Evolutionary conservation across 352 stramenopile species (phyloP), one percentile per base, ranked within the genome.

Genomic region (Phytophthora quininea): DNA sequence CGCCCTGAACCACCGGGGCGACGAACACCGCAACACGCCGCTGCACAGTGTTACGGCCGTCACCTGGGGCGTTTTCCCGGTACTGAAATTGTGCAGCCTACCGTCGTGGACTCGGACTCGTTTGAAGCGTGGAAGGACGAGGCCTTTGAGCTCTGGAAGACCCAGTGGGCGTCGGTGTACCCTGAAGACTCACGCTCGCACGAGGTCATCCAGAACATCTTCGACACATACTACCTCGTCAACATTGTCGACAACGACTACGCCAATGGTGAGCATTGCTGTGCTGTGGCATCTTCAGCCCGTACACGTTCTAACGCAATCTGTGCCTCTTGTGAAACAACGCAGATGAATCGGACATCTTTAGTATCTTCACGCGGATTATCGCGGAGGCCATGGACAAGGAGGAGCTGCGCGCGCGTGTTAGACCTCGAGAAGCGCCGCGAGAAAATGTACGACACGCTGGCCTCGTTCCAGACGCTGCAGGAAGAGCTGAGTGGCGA

Each of bases 191-290:
- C 83, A 40, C 38, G 63, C 15, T 76, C 82, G 31, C 69, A 69
- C 68, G 38, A 77, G 30, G 76, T 94, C 30, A 86, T 94, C 52
- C 82, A 91, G 60, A 71, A 91, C 38, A 97, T 99, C 32, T 90
- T 93, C 75, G 95, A 99, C 82, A 92, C 91, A 43, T 99, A 99
- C 79, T 99, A 96, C 71, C 86, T 99, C 54, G 96, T 99, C 56
- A 98, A 98, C 63, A 97, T 99, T 54, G 97, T 99, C 63, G 97
- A 99, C 86, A 99, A 99, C 76, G 95, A 99, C 77, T 99, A 97
- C 69, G 86, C 84, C 7, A 92, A 89, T 56, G 82, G 79, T 90
- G 45, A 37, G 71, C 67, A 24, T 67, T 8, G 12, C 54, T 53
- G 29, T 27, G 12, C 3, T 29, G 14, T 49, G 12, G 4, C 42